A percentile compares a stretch with the other conserved stretches of the same genome.
Conservation (phyloP, 148 eudicot genomes). For the Chenopodium album region DNA sequence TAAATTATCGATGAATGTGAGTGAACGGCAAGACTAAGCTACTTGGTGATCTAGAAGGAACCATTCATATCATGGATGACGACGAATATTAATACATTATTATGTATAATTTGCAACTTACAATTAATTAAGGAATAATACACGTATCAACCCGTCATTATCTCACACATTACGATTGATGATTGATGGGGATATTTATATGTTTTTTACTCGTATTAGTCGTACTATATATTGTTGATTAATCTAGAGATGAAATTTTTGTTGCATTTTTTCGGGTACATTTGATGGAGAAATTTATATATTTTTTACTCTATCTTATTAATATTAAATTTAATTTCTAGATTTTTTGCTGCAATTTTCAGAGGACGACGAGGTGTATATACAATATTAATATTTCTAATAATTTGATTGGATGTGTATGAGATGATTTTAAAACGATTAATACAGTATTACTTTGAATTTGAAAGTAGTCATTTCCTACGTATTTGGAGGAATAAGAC, state of each 20-base stretch:
- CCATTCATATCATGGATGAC: not conserved
- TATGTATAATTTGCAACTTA: not conserved
- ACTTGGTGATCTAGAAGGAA: not conserved
- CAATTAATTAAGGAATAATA: not conserved
- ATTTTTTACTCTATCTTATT: not conserved
- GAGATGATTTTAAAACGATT: not conserved
- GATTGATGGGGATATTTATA: not conserved
- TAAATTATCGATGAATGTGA: not conserved
- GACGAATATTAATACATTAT: not conserved
- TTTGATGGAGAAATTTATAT: not conserved
- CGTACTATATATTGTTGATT: not conserved
- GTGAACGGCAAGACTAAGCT: not conserved
- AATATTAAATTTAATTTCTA: too few relatives aligned
- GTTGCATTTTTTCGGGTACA: not conserved
- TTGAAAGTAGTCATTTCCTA: constrained; percentile 2
- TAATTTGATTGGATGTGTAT: not conserved
- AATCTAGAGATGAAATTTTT: not conserved
- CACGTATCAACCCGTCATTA: not conserved
- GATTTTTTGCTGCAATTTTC: not conserved
- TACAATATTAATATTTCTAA: not conserved
- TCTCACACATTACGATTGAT: not conserved
- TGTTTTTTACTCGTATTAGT: not conserved
- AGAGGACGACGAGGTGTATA: not conserved
- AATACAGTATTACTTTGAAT: not conserved
- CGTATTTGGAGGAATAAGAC: constrained; percentile 8